These are phyloP conservation scores for Pseudogymnoascus sp. DNA, from an alignment of 2,329 filamentous ascomycete genomes.

Conservation along the genomic window DNA sequence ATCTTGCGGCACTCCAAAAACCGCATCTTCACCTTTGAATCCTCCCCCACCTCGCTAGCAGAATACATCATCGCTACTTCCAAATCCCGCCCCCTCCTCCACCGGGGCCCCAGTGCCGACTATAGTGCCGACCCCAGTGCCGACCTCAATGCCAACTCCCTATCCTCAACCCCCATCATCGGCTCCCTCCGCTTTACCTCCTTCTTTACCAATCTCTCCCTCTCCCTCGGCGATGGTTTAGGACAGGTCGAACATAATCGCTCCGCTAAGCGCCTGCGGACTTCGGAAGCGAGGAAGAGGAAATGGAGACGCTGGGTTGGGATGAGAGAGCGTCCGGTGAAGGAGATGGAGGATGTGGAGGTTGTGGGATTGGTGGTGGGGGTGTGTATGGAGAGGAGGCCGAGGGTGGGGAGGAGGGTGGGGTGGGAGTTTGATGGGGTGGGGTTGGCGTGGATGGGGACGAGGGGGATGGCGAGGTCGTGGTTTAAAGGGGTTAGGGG, in stretches of 20 bases:
- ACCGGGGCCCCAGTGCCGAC: background rate
- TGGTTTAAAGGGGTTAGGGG: conserved; percentile 17
- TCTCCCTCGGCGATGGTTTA: background rate
- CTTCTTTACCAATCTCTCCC: background rate
- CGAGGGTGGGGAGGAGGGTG: background rate
- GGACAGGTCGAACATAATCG: background rate
- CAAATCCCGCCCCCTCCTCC: background rate
- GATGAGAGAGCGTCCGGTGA: background rate
- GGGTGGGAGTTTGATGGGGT: background rate
- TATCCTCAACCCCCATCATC: background rate
- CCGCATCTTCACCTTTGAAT: background rate
- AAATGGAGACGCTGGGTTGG: background rate
- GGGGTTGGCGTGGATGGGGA: conserved; percentile 11
- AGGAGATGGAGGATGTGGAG: background rate
- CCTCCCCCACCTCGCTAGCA: background rate
- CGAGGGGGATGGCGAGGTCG: conserved; percentile 21
- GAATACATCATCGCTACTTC: background rate
- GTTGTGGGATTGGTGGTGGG: background rate
- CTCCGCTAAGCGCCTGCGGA: background rate
- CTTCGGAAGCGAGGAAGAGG: background rate
- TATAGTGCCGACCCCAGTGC: too few species aligned
- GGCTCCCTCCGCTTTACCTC: background rate
- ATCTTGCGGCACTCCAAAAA: background rate
- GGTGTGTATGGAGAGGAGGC: background rate
- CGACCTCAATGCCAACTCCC: too few species aligned